Evolutionary conservation across 2,329 filamentous ascomycete genomes (phyloP).

Genomic region (Ceratocystis colombiana): DNA sequence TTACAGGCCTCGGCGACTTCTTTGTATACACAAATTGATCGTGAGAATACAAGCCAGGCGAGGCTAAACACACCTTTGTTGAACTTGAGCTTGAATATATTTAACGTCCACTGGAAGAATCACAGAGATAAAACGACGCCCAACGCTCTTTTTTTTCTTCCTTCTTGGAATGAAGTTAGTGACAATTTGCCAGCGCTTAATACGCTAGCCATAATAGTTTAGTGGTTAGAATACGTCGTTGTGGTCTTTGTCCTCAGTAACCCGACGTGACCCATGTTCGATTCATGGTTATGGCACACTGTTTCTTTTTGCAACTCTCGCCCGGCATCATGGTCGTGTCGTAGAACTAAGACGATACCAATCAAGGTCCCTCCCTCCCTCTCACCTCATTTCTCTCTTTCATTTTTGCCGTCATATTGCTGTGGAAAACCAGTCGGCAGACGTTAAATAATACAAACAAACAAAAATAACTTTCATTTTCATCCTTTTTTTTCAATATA

Average conservation of each 20-base stretch:
- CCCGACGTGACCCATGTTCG: conserved; percentile 25
- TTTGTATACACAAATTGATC: too few species aligned
- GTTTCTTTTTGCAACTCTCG: neutral
- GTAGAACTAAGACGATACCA: too few species aligned
- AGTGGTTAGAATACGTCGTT: conserved; percentile 25
- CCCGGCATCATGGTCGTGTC: too few species aligned
- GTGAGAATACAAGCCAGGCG: too few species aligned
- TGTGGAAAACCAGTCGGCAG: too few species aligned
- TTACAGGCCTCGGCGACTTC: too few species aligned
- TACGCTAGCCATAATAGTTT: conserved; percentile 23
- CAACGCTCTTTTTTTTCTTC: neutral
- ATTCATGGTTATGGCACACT: conserved; percentile 25
- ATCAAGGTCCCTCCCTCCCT: too few species aligned
- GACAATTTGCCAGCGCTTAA: neutral
- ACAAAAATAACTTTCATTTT: neutral
- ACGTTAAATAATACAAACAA: neutral
- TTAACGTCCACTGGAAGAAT: neutral
- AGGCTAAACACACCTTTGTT: too few species aligned
- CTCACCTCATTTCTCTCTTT: too few species aligned
- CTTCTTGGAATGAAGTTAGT: neutral
- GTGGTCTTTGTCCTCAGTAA: conserved; percentile 17
- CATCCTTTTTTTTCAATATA: conserved; percentile 6
- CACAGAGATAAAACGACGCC: too few species aligned
- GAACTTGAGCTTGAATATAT: too few species aligned
- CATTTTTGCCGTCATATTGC: neutral